Evolutionary conservation across 768 basidiomycete genomes (phyloP), one percentile per base, ranked within the genome.

Genomic region (Lactarius akahatsu): DNA sequence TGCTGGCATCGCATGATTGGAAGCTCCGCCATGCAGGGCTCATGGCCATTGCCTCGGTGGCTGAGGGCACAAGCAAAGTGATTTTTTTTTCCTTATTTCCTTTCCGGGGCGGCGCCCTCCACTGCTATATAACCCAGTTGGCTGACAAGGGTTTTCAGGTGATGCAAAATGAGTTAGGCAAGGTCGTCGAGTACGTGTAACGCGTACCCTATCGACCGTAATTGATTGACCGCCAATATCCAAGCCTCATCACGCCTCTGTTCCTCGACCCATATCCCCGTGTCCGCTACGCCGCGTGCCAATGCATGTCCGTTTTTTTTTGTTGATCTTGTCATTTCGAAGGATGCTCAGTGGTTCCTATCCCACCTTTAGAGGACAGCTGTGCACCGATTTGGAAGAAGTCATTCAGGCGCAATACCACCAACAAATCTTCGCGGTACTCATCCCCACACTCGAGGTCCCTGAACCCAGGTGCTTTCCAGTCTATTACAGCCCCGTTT

Each of bases 351-450:
- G 34, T 58, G 57, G 66, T 43, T 43, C 65, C 38, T 15, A 15
- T 16, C 38, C n/a, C n/a, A n/a, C 28, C 55, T 68, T 36, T 69
- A 92, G 93, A 57, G 94, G 94, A 0, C 94, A 95, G 73, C 79
- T 96, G 4, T 94, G 94, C 73, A 93, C 91, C 4, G 94, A 96
- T 77, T 80, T 94, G 54, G 92, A 92, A 78, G 90, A 91, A 74
- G 78, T 90, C 18, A 88, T 94, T n/a, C 91, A 92, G 74, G 83
- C 83, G 62, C 78, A 81, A 61, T 89, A 86, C 71, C 86, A 91
- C 64, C 81, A 82, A 52, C 85, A 87, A 63, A 79, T 93, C 0
- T 88, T 94, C 70, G 77, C 83, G 0, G 87, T 85, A 0, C 80
- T 93, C 54, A 89, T 92, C 64, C 86, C 85, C 1, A 81, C 92